Evolutionary conservation across 129 eudicot species (phyloP), one percentile per base, ranked within the genome.

Genomic region (Escallonia rubra): DNA sequence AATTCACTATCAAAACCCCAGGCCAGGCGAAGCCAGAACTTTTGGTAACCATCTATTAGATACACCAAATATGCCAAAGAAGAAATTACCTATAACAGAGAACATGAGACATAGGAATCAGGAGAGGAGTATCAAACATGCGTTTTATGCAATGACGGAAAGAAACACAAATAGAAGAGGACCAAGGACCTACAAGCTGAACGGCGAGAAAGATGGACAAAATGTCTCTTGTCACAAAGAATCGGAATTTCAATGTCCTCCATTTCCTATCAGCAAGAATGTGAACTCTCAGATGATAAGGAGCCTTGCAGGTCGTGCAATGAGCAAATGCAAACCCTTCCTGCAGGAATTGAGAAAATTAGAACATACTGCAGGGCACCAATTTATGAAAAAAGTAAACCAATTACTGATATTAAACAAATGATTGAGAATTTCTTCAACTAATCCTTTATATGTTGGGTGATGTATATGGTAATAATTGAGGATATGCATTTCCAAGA

Each of bases 291-390:
- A 93, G 72, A 78, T 89, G 86, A 73, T 93, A 93, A n/a, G 99
- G 99, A 84, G 88, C 95, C 79, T 93, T 93, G 90, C 99, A 93
- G 15, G 99, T 93, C 10, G 99, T 93, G 92, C 99, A 93, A 81
- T 93, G 96, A 73, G 99, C 92, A 86, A 93, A 93, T 72, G 99
- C 99, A 75, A 86, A 86, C 61, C 99, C 99, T 81, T 93, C 99
- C 99, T 93, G 89, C 67, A 79, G 42, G 43, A 71, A 64, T 63
- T 53, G 66, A 46, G 16, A 66, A 10, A n/a, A 45, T 11, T 3
- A 66, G 51, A 64, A 48, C 34, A 8, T 53, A 67, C 10, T 67
- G 3, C 5, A 23, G 59, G 59, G 62, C 60, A 46, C 16, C 64
- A 47, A 7, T 67, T 15, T 39, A 66, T 23, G n/a, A 23, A 23